phyloP scores from a whole-genome alignment of 495 filamentous ascomycete species.

The Penicillium egyptiacum region DNA sequence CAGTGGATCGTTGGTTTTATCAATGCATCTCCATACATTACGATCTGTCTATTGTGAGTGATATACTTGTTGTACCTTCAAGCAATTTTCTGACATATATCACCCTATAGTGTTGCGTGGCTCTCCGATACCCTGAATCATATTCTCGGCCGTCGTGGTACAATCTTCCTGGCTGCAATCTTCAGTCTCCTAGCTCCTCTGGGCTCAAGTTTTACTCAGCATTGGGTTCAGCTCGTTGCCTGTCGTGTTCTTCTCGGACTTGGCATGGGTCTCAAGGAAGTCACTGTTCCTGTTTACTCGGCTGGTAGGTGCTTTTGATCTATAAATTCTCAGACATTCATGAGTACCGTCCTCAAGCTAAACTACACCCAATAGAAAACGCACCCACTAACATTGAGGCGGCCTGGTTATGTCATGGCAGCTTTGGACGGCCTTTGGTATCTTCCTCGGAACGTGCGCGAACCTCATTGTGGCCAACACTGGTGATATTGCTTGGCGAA shows the following conservation, averaged over 20 bases:
- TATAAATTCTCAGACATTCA: background rate
- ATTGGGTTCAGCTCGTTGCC: conserved; percentile 61
- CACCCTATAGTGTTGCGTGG: conserved; percentile 58
- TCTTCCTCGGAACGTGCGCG: conserved; percentile 67
- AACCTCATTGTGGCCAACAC: conserved; percentile 65
- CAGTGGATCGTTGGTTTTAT: conserved; percentile 52
- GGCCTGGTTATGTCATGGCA: conserved; percentile 87
- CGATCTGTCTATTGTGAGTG: conserved; percentile 42
- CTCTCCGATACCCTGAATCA: conserved; percentile 69
- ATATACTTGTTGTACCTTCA: background rate
- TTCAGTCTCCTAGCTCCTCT: conserved; percentile 64
- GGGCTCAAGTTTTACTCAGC: conserved; percentile 63
- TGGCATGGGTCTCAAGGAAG: conserved; percentile 64
- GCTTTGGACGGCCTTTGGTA: conserved; percentile 82
- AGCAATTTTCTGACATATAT: background rate
- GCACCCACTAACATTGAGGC: conserved; percentile 70
- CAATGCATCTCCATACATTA: conserved; percentile 42
- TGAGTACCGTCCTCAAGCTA: background rate
- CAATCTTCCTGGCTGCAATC: conserved; percentile 65
- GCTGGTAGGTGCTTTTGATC: conserved; percentile 34
- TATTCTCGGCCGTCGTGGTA: conserved; percentile 62
- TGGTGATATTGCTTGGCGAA: conserved; percentile 64
- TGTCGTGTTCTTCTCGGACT: conserved; percentile 67
- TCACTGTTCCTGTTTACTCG: conserved; percentile 68
- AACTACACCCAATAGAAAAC: conserved; percentile 51